Base-by-base conservation (phyloP, 2,329 filamentous ascomycete species). In the Cladosporium velox region DNA sequence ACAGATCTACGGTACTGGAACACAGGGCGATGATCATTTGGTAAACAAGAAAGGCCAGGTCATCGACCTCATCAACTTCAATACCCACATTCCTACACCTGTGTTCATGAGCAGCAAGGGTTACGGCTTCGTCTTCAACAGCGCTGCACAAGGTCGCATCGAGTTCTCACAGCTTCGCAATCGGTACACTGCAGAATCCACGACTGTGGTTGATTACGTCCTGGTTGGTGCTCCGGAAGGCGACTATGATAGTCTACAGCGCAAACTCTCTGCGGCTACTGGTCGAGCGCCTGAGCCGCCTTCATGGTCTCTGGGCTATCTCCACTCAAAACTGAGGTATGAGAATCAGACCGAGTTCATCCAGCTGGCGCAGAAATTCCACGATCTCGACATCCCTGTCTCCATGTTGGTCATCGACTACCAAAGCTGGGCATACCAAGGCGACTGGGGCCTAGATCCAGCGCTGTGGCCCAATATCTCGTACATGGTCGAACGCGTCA, bases 111-210 rank as follows among this genome's bases (percentile, higher is more conserved):
- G 70, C 52, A 72, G 66, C 54, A 69, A 67, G 59, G 74, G 74
- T 15, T 76, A 76, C 65, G 74, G 70, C 10, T 73, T 76, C 57
- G 66, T 76, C 11, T 76, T 74, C 74, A 76, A 76, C 65, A 73
- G 71, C 28, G 67, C 74, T 12, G 66, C 69, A 8, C 66, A 74
- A 59, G 74, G 74, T 7, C 68, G 72, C 49, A 74, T 75, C 69
- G 73, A 74, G 32, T 74, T 76, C 66, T 74, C 73, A 5, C 62
- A 70, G 21, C 65, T 71, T 11, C 66, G 71, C 11, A 76, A 73
- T 58, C 68, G 71, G 21, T 75, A 75, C 65, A 73, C 71, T 4
- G 67, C 70, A 11, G 68, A 70, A 11, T 71, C 73, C 2, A 74
- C 74, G 1, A 75, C 71, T 6, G 54, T 75, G 0, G 73, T 76